phyloP scores from a whole-genome alignment of 805 yeast genomes.

The Sungouiella thailandica region DNA sequence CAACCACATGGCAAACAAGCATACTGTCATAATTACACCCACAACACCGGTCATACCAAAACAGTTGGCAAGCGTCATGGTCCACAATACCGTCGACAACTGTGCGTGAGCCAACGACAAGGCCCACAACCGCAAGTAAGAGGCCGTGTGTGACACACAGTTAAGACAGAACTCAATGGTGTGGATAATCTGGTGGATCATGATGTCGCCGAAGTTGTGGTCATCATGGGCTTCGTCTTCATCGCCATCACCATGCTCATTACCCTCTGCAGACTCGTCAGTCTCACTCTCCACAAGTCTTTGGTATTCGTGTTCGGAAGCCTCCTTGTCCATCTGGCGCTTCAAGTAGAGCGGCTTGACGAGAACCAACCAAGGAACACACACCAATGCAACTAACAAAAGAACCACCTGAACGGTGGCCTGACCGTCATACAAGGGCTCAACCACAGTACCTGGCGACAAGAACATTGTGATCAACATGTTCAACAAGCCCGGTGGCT shows the following conservation, averaged over 20 bases:
- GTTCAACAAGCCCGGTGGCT: conserved; percentile 90
- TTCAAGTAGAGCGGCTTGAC: conserved; percentile 76
- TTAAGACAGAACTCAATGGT: conserved; percentile 96
- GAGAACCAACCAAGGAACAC: conserved; percentile 90
- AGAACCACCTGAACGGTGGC: conserved; percentile 66
- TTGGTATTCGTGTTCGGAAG: conserved; percentile 50
- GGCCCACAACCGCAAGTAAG: conserved; percentile 95
- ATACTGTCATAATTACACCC: conserved; percentile 71
- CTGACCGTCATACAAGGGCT: conserved; percentile 77
- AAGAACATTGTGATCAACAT: conserved; percentile 95
- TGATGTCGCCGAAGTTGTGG: conserved; percentile 83
- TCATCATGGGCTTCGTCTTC: conserved; percentile 48
- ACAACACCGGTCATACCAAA: conserved; percentile 59
- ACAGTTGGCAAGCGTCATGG: conserved; percentile 84
- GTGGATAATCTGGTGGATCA: conserved; percentile 96
- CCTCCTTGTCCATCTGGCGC: conserved; percentile 47
- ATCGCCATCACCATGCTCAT: conserved; percentile 52
- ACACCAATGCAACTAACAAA: conserved; percentile 69
- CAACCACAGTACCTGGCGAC: conserved; percentile 85
- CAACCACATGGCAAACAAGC: conserved; percentile 93
- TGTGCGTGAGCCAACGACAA: conserved; percentile 95
- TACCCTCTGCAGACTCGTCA: conserved; percentile 23
- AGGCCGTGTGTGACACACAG: conserved; percentile 98
- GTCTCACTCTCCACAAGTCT: conserved; percentile 26
- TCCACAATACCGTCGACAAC: conserved; percentile 90